Conservation (phyloP, 129 eudicot species). For the Helichrysum umbraculigerum region DNA sequence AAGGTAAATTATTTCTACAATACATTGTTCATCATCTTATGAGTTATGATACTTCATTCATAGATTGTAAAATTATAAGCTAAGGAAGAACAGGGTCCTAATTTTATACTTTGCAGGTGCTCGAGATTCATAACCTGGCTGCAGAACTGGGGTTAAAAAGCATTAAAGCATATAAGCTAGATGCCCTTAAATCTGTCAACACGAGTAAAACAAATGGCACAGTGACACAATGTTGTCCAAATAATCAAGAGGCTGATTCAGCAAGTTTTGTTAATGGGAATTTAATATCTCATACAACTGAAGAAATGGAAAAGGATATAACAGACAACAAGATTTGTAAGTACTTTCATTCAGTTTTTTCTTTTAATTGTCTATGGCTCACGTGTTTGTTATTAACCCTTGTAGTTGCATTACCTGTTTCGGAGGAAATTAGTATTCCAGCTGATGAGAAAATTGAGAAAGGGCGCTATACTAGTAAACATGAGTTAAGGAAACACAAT, state of each 20-base stretch:
- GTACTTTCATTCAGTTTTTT: slow-evolving; percentile 4
- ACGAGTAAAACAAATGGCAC: slow-evolving; percentile 31
- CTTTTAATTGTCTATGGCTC: neutral
- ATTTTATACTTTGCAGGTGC: slow-evolving; percentile 45
- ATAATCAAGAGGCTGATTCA: slow-evolving; percentile 26
- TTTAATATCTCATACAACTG: slow-evolving; percentile 21
- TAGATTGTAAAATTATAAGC: neutral
- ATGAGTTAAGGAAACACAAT: slow-evolving; percentile 44
- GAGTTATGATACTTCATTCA: neutral
- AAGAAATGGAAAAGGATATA: slow-evolving; percentile 9
- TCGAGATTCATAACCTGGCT: slow-evolving; percentile 73
- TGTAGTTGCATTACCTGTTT: slow-evolving; percentile 14
- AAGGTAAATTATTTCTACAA: slow-evolving; percentile 62
- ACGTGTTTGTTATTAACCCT: slow-evolving; percentile 10
- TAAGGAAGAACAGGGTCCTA: neutral
- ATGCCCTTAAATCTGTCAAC: slow-evolving; percentile 82
- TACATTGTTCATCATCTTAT: slow-evolving; percentile 23
- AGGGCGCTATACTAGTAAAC: slow-evolving; percentile 41
- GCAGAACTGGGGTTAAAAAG: slow-evolving; percentile 78
- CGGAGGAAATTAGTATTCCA: slow-evolving; percentile 29
- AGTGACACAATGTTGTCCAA: slow-evolving; percentile 21
- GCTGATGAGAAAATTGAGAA: slow-evolving; percentile 38
- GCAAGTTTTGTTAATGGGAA: slow-evolving; percentile 18
- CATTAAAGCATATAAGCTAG: slow-evolving; percentile 75
- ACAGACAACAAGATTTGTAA: slow-evolving; percentile 14